Conservation (phyloP, 495 filamentous ascomycete genomes). For the Rhizodiscina lignyota region DNA sequence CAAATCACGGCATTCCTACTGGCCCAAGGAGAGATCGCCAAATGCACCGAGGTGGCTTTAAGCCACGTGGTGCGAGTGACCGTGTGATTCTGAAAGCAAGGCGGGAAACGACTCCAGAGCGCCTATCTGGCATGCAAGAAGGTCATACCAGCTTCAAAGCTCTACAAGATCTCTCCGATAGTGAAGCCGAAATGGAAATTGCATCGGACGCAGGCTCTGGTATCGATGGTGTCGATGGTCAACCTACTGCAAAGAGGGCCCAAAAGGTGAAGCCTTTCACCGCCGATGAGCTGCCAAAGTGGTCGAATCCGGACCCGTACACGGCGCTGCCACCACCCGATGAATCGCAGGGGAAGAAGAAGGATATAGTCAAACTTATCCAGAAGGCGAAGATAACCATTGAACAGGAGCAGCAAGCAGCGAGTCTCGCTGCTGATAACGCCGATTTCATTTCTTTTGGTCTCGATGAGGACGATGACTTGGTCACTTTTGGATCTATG, state of each 20-base stretch:
- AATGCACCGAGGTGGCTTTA: too few species aligned
- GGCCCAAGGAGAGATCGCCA: too few species aligned
- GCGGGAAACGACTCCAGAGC: constrained; percentile 9
- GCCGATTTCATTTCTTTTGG: constrained; percentile 78
- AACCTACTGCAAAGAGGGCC: constrained; percentile 1
- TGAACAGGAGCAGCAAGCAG: constrained; percentile 21
- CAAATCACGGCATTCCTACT: too few species aligned
- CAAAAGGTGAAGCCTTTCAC: constrained; percentile 2
- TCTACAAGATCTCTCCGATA: constrained; percentile 12
- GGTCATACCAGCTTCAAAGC: constrained; percentile 8
- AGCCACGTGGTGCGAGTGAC: too few species aligned
- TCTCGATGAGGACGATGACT: constrained; percentile 32
- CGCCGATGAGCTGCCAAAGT: constrained; percentile 42
- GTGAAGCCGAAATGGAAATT: constrained; percentile 8
- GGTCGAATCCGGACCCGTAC: constrained; percentile 92
- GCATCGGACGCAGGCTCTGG: constrained; percentile 1
- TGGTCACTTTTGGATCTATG: neutral
- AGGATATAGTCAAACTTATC: constrained; percentile 74
- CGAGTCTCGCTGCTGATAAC: constrained; percentile 39
- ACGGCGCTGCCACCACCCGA: constrained; percentile 62
- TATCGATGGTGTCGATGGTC: neutral
- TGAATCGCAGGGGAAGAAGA: constrained; percentile 45
- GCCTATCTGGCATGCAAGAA: constrained; percentile 9
- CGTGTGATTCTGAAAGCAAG: constrained; percentile 9
- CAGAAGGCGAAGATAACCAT: constrained; percentile 54